Base-by-base conservation (phyloP, 176 grass and related monocot species). In the Dendrocalamus sinicus region DNA sequence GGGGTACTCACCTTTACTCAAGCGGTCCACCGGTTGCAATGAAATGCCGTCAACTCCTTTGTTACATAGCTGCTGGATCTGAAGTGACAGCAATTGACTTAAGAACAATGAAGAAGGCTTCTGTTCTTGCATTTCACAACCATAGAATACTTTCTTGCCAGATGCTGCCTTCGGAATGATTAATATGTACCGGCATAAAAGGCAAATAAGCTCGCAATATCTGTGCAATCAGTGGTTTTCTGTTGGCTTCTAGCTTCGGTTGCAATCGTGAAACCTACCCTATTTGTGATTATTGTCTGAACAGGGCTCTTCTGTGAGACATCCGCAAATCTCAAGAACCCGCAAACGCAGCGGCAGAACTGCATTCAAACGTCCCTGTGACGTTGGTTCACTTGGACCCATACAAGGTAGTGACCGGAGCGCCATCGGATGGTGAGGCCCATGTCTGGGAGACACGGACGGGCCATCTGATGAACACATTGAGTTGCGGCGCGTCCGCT, bases 271-370 rank as follows among this genome's bases (percentile, higher is more conserved):
- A 82, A 72, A 79, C 16, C 8, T 76, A 71, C 83, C 53, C 61
- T 77, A 9, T 55, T 37, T 51, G 69, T 80, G 37, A 32, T 70
- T 78, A 19, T 84, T 86, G 60, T n/a, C 70, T 54, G 70, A 61
- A 6, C 83, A 95, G 95, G 93, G 89, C 89, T 85, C 89, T 98
- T 76, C 70, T 94, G 43, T 95, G 96, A 93, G 96, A 98, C 81
- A 95, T 95, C 67, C 88, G 93, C 23, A 95, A 94, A 89, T 87
- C 69, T 35, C 89, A 91, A 78, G 81, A 91, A 50, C 82, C 74
- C 22, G 53, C 78, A 24, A 88, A 86, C 13, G 81, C 71, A 10
- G 81, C 95, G 11, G 76, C 80, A 2, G 89, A 98, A 75, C 61
- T 98, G 88, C 93, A 95, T 70, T 89, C 91, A 41, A 69, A 94